Evolutionary conservation across 1,284 basidiomycete genomes (phyloP), one percentile per base, ranked within the genome.

Genomic region (Pterula multifida): DNA sequence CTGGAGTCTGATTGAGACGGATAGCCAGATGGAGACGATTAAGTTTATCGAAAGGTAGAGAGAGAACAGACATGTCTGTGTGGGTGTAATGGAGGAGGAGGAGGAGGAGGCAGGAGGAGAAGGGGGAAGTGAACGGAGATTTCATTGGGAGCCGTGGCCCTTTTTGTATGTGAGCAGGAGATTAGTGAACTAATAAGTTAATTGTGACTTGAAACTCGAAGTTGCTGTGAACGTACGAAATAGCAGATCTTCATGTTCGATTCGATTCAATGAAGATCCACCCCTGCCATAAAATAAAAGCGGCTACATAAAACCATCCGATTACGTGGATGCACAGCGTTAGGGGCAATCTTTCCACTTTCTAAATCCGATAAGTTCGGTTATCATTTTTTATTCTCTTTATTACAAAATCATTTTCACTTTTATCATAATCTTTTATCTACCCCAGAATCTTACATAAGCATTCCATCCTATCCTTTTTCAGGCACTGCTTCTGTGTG

Each of bases 21-120:
- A 42, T 42, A 17, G 39, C 39, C 9, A 42, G 39, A 22, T 42
- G 39, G 21, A 42, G 39, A 9, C 39, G 39, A 17, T 42, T 42
- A 17, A 42, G 39, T 17, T 42, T 42, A 22, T 42, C 39, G 17
- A 42, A 42, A 4, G 39, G 39, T 11, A 42, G 39, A 17, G 39
- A 42, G 39, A 42, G 39, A 22, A 42, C 39, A 42, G 39, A 42
- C 39, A 42, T 42, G 17, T 42, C 39, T 19, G 39, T 42, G 19
- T 42, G 39, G 19, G 19, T 9, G 13, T 11, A 17, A 9, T 6
- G 9, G 19, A 19, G 39, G 39, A 17, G 39, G 39, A 42, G 39
- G 39, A 17, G 28, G 19, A 42, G 9, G 39, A n/a, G n/a, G n/a
- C n/a, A n/a, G n/a, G n/a, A n/a, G n/a, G n/a, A n/a, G n/a, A n/a